These are phyloP conservation scores for Lactarius quietus DNA, from an alignment of 768 basidiomycete genomes.

Conservation along the genomic window DNA sequence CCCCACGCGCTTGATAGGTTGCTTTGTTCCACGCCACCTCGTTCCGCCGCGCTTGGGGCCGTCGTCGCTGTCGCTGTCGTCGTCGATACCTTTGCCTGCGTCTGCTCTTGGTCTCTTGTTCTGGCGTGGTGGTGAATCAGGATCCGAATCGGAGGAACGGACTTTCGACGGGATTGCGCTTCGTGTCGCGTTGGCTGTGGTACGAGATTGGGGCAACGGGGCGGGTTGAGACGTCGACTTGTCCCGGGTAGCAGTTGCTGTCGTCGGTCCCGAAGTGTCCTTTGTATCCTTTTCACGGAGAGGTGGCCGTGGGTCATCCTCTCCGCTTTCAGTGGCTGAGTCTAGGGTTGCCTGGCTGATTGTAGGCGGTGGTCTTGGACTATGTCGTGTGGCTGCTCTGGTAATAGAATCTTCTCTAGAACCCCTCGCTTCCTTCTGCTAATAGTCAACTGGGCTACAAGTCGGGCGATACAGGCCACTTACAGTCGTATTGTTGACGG, in stretches of 20 bases:
- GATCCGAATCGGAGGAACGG: slow-evolving; percentile 42
- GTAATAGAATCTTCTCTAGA: not conserved
- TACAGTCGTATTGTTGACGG: slow-evolving; percentile 3
- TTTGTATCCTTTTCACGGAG: not conserved
- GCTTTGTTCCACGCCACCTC: slow-evolving; percentile 53
- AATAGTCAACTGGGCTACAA: not conserved
- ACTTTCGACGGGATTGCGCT: slow-evolving; percentile 6
- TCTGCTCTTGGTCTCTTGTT: slow-evolving; percentile 42
- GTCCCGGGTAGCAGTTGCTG: not conserved
- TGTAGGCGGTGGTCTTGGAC: slow-evolving; percentile 2
- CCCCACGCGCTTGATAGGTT: slow-evolving; percentile 73
- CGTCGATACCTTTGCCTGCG: slow-evolving; percentile 37
- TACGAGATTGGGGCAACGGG: slow-evolving; percentile 8
- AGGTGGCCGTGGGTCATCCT: not conserved
- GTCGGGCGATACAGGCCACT: not conserved
- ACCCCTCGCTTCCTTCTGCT: slow-evolving; percentile 1
- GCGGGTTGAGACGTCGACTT: slow-evolving; percentile 7
- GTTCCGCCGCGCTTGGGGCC: slow-evolving; percentile 44
- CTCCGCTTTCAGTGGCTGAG: not conserved
- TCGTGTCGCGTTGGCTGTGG: slow-evolving; percentile 7
- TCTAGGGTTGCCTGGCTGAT: not conserved
- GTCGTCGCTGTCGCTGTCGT: slow-evolving; percentile 50
- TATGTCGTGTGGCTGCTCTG: slow-evolving; percentile 1
- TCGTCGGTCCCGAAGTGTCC: not conserved
- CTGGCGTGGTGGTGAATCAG: slow-evolving; percentile 48